phyloP scores from a whole-genome alignment of 345 rosid genomes.

The Cardamine occulta region DNA sequence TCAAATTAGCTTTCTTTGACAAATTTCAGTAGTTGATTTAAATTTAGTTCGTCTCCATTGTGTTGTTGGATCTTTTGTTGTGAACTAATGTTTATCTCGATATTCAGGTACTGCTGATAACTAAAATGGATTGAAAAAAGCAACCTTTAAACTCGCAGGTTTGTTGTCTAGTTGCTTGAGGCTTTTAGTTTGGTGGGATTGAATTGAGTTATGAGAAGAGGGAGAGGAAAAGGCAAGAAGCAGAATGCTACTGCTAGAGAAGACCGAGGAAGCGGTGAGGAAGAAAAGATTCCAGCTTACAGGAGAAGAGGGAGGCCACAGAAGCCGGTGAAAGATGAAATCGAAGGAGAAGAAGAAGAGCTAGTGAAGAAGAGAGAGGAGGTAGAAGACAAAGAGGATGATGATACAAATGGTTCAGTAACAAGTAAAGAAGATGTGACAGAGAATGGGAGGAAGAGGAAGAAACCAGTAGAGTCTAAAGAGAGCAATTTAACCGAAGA shows the following conservation, averaged over 20 bases:
- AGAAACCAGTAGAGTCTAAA: slow-evolving; percentile 51
- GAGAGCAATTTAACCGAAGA: slow-evolving; percentile 56
- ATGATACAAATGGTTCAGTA: slow-evolving; percentile 46
- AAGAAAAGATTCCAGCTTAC: slow-evolving; percentile 59
- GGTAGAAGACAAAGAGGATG: slow-evolving; percentile 32
- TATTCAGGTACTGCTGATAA: neutral
- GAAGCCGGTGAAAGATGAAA: slow-evolving; percentile 55
- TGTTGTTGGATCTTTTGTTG: slow-evolving; percentile 25
- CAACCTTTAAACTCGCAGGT: slow-evolving; percentile 2
- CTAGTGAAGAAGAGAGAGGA: slow-evolving; percentile 35
- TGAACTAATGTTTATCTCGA: neutral
- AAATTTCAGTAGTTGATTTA: neutral
- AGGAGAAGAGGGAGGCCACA: slow-evolving; percentile 76
- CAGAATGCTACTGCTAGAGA: slow-evolving; percentile 51
- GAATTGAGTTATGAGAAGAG: slow-evolving; percentile 49
- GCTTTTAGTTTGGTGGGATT: slow-evolving; percentile 3
- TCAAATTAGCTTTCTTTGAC: neutral
- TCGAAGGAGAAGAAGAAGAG: slow-evolving; percentile 42
- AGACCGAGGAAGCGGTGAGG: slow-evolving; percentile 67
- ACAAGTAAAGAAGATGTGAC: slow-evolving; percentile 50
- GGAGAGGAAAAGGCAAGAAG: slow-evolving; percentile 77
- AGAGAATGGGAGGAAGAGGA: slow-evolving; percentile 63
- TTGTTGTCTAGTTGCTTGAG: slow-evolving; percentile 25
- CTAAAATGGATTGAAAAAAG: neutral
- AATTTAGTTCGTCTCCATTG: slow-evolving; percentile 5